A percentile compares a stretch with the other conserved stretches of the same genome.
Evolutionary conservation across 2,329 filamentous ascomycete genomes (phyloP).

Genomic region (Fusarium sp.): DNA sequence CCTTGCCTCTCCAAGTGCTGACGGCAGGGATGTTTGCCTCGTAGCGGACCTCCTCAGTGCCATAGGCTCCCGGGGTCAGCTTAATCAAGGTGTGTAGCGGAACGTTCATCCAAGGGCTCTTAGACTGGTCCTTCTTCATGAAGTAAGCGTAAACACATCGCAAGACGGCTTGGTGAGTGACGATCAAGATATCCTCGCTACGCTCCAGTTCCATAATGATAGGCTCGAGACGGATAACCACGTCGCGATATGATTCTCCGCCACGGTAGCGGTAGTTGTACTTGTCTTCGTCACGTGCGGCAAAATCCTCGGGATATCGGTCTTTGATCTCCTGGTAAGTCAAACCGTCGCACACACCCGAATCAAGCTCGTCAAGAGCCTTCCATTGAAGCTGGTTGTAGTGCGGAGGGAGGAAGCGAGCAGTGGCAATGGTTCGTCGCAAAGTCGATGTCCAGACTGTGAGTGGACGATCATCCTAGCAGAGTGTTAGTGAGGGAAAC

Average conservation of each 20-base stretch:
- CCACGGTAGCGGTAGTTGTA: constrained; percentile 99
- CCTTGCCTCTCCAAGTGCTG: constrained; percentile 95
- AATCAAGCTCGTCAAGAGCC: constrained; percentile 95
- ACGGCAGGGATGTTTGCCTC: constrained; percentile 95
- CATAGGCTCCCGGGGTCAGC: constrained; percentile 92
- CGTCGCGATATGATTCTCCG: constrained; percentile 94
- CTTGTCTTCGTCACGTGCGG: constrained; percentile 95
- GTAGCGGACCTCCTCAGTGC: constrained; percentile 87
- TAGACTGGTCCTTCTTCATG: constrained; percentile 93
- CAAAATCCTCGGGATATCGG: constrained; percentile 92
- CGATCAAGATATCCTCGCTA: constrained; percentile 95
- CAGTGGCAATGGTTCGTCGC: constrained; percentile 89
- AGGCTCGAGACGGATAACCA: constrained; percentile 95
- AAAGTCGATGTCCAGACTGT: constrained; percentile 73
- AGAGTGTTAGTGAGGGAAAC: constrained; percentile 23
- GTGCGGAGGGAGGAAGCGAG: constrained; percentile 79
- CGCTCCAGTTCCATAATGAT: constrained; percentile 99
- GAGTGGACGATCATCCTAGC: constrained; percentile 67
- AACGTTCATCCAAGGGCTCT: constrained; percentile 98
- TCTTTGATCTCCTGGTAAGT: constrained; percentile 97
- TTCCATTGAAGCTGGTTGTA: constrained; percentile 99
- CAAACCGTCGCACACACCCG: constrained; percentile 94
- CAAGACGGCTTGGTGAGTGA: constrained; percentile 96
- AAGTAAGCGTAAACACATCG: constrained; percentile 99
- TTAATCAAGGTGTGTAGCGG: constrained; percentile 97